Base-by-base conservation (phyloP, 768 basidiomycete species). In the Astraeus odoratus region DNA sequence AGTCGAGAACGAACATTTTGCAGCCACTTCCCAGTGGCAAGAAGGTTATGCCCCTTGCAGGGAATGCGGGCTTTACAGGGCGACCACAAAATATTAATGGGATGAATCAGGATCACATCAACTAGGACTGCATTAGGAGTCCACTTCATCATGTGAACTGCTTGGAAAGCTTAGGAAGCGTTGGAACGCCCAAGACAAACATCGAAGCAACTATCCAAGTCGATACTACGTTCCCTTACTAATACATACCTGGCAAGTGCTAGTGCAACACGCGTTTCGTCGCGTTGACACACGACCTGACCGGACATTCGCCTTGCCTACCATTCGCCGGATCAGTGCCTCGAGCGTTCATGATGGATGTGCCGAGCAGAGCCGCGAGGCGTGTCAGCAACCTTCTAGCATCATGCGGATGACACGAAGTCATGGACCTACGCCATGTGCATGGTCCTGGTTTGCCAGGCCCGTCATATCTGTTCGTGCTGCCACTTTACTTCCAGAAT, bases 181-280 rank as follows among this genome's bases (percentile, higher is more conserved):
- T 35, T 19, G 16, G 34, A 35, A 18, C 16, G 10, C n/a, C 33
- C 29, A 30, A 34, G 5, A 19, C 3, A n/a, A 18, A 22, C 3
- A 13, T 23, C 20, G 23, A 12, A 8, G 18, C 23, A 22, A 24
- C 8, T 25, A n/a, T 7, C 20, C 12, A 22, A 15, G 37, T 39
- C 37, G 23, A 35, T 16, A 35, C 34, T 24, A 10, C 22, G 15
- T 25, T n/a, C n/a, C 37, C n/a, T 39, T 39, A 22, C 23, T 38
- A 38, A 23, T n/a, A 38, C 22, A 15, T 22, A 39, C 22, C 25
- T 39, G 37, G 22, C 37, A n/a, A 24, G 23, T 39, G 22, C 16
- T 39, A 39, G 22, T 39, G 37, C 37, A 39, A 27, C 46, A 41
- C 24, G 44, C 33, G 19, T 42, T 20, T 23, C 24, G 12, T 25